Percentiles rank a stretch among this genome's conserved stretches.
phyloP scores from a whole-genome alignment of 257 asterid genomes.

The Lycium ferocissimum region DNA sequence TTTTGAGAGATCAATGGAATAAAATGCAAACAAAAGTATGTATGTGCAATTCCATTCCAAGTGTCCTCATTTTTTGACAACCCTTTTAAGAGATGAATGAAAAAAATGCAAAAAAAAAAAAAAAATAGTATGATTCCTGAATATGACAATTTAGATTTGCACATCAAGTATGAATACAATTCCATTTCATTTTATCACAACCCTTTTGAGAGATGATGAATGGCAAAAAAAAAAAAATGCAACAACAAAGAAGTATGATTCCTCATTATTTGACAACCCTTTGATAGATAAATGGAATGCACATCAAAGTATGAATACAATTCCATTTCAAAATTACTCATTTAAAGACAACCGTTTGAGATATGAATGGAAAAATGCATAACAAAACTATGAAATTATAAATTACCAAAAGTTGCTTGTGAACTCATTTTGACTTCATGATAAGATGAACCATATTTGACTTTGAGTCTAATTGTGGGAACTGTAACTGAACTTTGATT shows the following conservation, averaged over 20 bases:
- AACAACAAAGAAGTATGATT: neutral
- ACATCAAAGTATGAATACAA: neutral
- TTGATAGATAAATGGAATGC: too few species aligned
- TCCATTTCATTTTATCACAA: neutral
- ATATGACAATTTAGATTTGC: too few species aligned
- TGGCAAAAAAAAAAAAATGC: too few species aligned
- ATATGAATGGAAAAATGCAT: neutral
- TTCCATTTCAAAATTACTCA: conserved; percentile 19
- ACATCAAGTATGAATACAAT: too few species aligned
- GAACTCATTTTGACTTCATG: conserved; percentile 70
- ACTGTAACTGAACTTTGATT: conserved; percentile 47
- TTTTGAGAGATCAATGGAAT: conserved; percentile 7
- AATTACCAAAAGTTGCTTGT: conserved; percentile 85
- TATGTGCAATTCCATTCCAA: neutral
- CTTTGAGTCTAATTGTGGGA: conserved; percentile 67
- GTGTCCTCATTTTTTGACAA: neutral
- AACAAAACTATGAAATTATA: neutral
- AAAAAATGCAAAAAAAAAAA: neutral
- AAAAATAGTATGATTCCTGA: too few species aligned
- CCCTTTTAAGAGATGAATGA: neutral
- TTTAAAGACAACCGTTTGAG: neutral
- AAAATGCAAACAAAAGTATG: neutral
- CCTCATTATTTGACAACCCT: too few species aligned
- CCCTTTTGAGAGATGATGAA: neutral
- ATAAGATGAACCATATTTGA: conserved; percentile 65